These are phyloP conservation scores for Calvatia gigantea DNA, from an alignment of 768 basidiomycete species.

Conservation along the genomic window DNA sequence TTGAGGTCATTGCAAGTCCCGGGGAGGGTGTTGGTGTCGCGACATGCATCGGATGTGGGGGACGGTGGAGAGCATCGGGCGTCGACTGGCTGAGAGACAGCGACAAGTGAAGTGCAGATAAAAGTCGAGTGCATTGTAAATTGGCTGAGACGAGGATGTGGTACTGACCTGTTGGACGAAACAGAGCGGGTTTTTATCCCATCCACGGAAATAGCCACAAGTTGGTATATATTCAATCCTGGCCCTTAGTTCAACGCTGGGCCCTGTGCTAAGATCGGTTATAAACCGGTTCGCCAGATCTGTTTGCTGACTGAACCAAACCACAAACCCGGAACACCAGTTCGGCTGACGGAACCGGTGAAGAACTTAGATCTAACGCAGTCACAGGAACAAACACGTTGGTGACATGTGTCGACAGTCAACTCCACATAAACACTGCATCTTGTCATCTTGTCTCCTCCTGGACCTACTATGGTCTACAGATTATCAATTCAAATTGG, in stretches of 20 bases:
- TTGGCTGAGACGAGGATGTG: slow-evolving; percentile 12
- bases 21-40: slow-evolving; percentile 21
- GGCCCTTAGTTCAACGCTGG: background rate
- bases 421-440: slow-evolving; percentile 11
- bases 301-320: background rate
- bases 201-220: slow-evolving; percentile 17
- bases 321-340: background rate
- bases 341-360: slow-evolving; percentile 28
- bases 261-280: slow-evolving; percentile 13
- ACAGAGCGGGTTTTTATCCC: slow-evolving; percentile 12
- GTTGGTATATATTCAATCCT: slow-evolving; percentile 18
- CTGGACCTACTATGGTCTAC: slow-evolving; percentile 8
- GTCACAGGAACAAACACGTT: slow-evolving; percentile 32
- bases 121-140: slow-evolving; percentile 23
- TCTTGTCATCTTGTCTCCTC: slow-evolving; percentile 12
- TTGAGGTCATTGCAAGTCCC: slow-evolving; percentile 27
- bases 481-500: slow-evolving; percentile 6
- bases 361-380: slow-evolving; percentile 15
- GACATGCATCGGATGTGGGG: slow-evolving; percentile 16
- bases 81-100: slow-evolving; percentile 16
- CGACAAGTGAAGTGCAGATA: slow-evolving; percentile 17
- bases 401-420: slow-evolving; percentile 18
- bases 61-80: slow-evolving; percentile 17
- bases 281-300: slow-evolving; percentile 23
- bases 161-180: slow-evolving; percentile 14